These are phyloP conservation scores for Grosmannia huntii DNA, from an alignment of 2,329 filamentous ascomycete genomes.

Conservation along the genomic window DNA sequence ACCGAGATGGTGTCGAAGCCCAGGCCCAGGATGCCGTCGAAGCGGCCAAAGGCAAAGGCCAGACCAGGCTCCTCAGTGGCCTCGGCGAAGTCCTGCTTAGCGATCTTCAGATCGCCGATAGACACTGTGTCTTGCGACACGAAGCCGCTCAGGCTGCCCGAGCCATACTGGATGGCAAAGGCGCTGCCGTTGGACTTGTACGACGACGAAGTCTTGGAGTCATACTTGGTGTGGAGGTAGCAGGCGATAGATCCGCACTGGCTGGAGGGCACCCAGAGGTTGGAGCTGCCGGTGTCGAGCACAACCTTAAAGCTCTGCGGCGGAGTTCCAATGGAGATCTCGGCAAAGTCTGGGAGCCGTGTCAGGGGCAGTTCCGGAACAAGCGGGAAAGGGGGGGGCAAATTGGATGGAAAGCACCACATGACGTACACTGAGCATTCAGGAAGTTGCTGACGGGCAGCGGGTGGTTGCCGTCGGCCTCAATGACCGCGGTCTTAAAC, in stretches of 20 bases:
- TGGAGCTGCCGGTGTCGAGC: conserved; percentile 95
- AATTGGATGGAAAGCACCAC: not conserved
- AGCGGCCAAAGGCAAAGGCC: conserved; percentile 93
- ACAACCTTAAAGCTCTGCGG: conserved; percentile 97
- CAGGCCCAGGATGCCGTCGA: conserved; percentile 91
- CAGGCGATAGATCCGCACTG: conserved; percentile 93
- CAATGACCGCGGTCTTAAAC: conserved; percentile 62
- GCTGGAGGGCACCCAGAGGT: conserved; percentile 91
- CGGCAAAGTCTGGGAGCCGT: conserved; percentile 67
- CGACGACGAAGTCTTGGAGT: conserved; percentile 75
- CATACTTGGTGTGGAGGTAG: conserved; percentile 95
- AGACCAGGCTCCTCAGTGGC: conserved; percentile 91
- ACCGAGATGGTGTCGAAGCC: conserved; percentile 96
- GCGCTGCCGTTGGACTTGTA: conserved; percentile 89
- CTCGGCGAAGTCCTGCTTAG: conserved; percentile 90
- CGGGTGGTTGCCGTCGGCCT: conserved; percentile 56
- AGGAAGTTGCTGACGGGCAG: conserved; percentile 94
- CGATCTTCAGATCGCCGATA: conserved; percentile 81
- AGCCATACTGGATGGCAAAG: conserved; percentile 93
- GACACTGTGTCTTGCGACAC: conserved; percentile 77
- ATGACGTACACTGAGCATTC: conserved; percentile 84
- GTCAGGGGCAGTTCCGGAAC: not conserved
- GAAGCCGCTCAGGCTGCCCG: conserved; percentile 84
- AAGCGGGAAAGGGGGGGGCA: not conserved
- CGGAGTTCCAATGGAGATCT: conserved; percentile 84